These are phyloP conservation scores for Tetraselmis chui DNA, from an alignment of 139 green algal genomes.

Conservation along the genomic window DNA sequence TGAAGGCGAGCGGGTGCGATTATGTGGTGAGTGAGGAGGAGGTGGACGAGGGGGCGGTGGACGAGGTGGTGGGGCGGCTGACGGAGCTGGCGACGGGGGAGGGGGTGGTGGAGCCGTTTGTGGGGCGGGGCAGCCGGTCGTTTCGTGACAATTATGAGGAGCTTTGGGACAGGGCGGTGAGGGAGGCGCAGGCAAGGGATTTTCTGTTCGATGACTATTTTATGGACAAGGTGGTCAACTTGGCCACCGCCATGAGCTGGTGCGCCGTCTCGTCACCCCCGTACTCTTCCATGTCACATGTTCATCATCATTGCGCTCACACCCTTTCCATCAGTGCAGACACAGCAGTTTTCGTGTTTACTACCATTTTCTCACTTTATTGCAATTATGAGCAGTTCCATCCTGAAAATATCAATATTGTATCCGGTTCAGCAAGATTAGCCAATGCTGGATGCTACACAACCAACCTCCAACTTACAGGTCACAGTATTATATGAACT, in stretches of 20 bases:
- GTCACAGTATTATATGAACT: too few species aligned
- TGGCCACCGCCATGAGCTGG: conserved; percentile 55
- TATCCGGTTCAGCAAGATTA: too few species aligned
- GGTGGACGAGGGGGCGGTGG: conserved; percentile 55
- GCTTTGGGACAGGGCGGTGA: conserved; percentile 46
- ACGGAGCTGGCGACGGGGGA: conserved; percentile 24
- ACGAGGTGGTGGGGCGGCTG: conserved; percentile 32
- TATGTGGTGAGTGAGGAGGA: conserved; percentile 37
- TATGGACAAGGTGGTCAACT: conserved; percentile 42
- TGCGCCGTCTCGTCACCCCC: conserved; percentile 25
- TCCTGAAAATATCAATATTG: too few species aligned
- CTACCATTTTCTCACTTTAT: too few species aligned
- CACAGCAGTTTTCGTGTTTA: too few species aligned
- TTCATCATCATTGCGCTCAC: too few species aligned
- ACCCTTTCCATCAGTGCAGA: too few species aligned
- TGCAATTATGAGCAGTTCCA: too few species aligned
- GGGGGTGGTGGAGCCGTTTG: conserved; percentile 39
- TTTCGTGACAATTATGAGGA: conserved; percentile 42
- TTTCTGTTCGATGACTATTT: conserved; percentile 49
- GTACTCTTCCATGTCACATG: too few species aligned
- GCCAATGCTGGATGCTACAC: too few species aligned
- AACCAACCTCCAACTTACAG: too few species aligned
- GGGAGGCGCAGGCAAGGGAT: conserved; percentile 22
- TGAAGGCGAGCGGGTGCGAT: conserved; percentile 46
- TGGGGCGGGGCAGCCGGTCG: conserved; percentile 10